Evolutionary conservation across 73 alveolate species (phyloP).

Genomic region (Tetrahymena malaccensis): DNA sequence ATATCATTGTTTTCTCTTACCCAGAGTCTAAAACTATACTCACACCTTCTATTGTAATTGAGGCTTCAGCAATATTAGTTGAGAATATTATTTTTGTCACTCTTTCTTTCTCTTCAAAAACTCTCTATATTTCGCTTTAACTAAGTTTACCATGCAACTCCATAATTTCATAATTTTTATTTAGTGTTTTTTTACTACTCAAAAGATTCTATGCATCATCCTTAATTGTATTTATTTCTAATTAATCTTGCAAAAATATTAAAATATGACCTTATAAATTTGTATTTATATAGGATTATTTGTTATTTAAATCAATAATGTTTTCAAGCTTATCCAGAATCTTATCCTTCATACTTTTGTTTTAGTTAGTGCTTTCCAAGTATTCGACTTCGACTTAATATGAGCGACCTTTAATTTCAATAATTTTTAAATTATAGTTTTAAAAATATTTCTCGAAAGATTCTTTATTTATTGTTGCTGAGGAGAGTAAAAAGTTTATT

Average conservation of each 20-base stretch:
- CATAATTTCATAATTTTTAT: neutral
- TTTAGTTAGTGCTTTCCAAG: neutral
- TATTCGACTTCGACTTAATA: neutral
- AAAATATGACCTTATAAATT: neutral
- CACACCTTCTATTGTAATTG: slow-evolving; percentile 77
- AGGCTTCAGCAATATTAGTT: slow-evolving; percentile 89
- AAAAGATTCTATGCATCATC: neutral
- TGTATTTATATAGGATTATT: neutral
- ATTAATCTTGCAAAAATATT: neutral
- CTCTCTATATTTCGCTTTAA: neutral
- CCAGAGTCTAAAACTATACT: slow-evolving; percentile 78
- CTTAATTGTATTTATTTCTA: neutral
- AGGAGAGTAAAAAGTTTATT: neutral
- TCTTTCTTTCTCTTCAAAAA: neutral
- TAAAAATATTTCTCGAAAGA: neutral
- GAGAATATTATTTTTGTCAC: slow-evolving; percentile 35
- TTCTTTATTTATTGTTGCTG: neutral
- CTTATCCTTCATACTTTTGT: neutral
- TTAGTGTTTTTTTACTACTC: neutral
- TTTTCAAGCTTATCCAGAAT: neutral
- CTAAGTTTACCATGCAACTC: neutral
- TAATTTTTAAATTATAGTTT: neutral
- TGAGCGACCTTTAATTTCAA: neutral
- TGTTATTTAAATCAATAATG: neutral
- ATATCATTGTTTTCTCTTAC: slow-evolving; percentile 55